Percentiles rank a stretch among this genome's conserved stretches.
Conservation (phyloP, 441 rosid species). For the Brassica hybrid region DNA sequence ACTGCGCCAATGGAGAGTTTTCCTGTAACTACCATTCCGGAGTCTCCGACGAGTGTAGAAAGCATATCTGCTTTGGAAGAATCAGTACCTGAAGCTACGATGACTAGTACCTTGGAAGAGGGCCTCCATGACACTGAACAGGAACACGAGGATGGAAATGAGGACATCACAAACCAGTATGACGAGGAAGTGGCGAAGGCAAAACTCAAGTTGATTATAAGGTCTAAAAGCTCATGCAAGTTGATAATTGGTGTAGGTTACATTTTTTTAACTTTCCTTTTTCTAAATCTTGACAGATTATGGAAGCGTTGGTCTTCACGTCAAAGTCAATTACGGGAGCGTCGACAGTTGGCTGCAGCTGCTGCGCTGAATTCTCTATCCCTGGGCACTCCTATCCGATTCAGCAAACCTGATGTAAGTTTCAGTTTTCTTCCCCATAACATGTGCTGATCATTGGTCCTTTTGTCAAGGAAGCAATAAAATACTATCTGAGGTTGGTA, state of each 20-base stretch:
- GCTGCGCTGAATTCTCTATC: conserved; percentile 81
- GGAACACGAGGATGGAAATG: conserved; percentile 49
- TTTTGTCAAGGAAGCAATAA: conserved; percentile 14
- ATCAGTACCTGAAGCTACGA: conserved; percentile 38
- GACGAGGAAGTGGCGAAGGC: conserved; percentile 76
- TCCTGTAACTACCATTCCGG: conserved; percentile 35
- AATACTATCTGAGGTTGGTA: conserved; percentile 20
- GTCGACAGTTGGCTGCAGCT: conserved; percentile 68
- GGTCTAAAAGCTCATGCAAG: conserved; percentile 54
- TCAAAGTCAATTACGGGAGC: conserved; percentile 65
- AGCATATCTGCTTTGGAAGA: conserved; percentile 39
- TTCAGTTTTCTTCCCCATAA: conserved; percentile 19
- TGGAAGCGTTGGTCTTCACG: conserved; percentile 82
- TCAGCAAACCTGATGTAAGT: conserved; percentile 62
- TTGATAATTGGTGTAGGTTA: conserved; percentile 17
- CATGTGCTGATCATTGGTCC: background rate
- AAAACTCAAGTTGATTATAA: conserved; percentile 82
- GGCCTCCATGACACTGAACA: conserved; percentile 45
- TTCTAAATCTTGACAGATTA: conserved; percentile 57
- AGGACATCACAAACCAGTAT: conserved; percentile 39
- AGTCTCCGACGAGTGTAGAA: conserved; percentile 42
- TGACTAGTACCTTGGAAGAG: conserved; percentile 46
- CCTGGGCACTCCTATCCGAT: conserved; percentile 75
- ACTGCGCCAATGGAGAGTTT: conserved; percentile 39
- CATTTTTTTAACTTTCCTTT: conserved; percentile 7